These are phyloP conservation scores for Lactarius deliciosus DNA, from an alignment of 768 basidiomycete species.

Conservation along the genomic window DNA sequence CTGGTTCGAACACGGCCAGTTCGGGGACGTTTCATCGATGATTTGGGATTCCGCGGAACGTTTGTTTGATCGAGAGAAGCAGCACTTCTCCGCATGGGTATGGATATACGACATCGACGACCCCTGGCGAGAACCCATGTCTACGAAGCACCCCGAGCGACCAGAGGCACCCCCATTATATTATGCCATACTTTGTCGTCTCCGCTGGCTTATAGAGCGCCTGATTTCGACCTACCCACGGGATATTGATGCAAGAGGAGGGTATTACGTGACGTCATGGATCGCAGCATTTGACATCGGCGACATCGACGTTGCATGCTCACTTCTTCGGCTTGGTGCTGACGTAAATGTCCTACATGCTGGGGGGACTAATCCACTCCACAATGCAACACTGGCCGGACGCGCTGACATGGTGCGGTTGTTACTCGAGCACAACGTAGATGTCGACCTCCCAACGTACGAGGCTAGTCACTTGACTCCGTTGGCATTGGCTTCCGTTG, in stretches of 20 bases:
- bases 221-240: neutral
- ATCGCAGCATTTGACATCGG: neutral
- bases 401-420: too few species aligned
- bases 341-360: too few species aligned
- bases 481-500: too few species aligned
- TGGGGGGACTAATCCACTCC: too few species aligned
- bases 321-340: neutral
- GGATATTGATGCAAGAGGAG: neutral
- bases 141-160: neutral
- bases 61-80: neutral
- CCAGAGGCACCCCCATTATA: neutral
- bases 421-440: too few species aligned
- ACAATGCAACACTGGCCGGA: too few species aligned
- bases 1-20: neutral
- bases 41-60: neutral
- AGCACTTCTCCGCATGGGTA: constrained; percentile 5
- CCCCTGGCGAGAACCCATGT: neutral
- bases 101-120: constrained; percentile 8
- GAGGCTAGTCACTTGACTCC: too few species aligned
- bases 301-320: neutral
- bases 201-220: neutral
- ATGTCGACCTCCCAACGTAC: too few species aligned
- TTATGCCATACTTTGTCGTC: neutral
- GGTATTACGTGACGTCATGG: neutral
- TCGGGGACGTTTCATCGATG: neutral